These are phyloP conservation scores for Hymenoscyphus fraxineus DNA, from an alignment of 2,329 filamentous ascomycete species.

Conservation along the genomic window DNA sequence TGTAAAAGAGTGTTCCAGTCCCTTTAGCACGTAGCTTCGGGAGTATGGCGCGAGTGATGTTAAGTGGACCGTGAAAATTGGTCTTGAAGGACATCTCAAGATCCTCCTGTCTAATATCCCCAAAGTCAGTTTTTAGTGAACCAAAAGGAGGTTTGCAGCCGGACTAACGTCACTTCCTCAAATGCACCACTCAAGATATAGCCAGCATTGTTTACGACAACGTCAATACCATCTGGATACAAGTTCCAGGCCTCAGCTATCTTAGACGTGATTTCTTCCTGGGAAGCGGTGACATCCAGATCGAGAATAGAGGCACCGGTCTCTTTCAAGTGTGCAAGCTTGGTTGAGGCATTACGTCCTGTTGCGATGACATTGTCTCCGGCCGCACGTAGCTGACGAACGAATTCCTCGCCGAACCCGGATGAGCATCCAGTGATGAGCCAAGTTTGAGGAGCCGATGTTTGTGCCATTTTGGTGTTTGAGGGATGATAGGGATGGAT, in stretches of 20 bases:
- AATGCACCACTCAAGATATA: slow-evolving; percentile 25
- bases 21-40: slow-evolving; percentile 42
- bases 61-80: slow-evolving; percentile 51
- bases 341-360: slow-evolving; percentile 7
- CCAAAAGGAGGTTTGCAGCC: background rate
- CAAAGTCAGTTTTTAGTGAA: background rate
- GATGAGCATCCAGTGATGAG: slow-evolving; percentile 21
- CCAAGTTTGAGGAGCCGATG: slow-evolving; percentile 15
- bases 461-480: slow-evolving; percentile 3
- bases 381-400: slow-evolving; percentile 9
- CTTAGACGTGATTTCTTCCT: slow-evolving; percentile 36
- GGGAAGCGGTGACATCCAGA: slow-evolving; percentile 45
- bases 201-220: slow-evolving; percentile 36
- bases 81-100: slow-evolving; percentile 40
- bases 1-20: slow-evolving; percentile 33
- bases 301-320: slow-evolving; percentile 42
- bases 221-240: slow-evolving; percentile 29
- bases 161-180: slow-evolving; percentile 29
- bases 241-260: slow-evolving; percentile 35
- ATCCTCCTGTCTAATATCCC: slow-evolving; percentile 9
- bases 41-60: slow-evolving; percentile 45
- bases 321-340: slow-evolving; percentile 41
- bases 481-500: background rate
- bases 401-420: slow-evolving; percentile 20
- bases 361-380: slow-evolving; percentile 20